Percentiles rank a stretch among this genome's conserved stretches.
Evolutionary conservation across 768 basidiomycete species (phyloP).

Genomic region (Boletus rubescentipes): DNA sequence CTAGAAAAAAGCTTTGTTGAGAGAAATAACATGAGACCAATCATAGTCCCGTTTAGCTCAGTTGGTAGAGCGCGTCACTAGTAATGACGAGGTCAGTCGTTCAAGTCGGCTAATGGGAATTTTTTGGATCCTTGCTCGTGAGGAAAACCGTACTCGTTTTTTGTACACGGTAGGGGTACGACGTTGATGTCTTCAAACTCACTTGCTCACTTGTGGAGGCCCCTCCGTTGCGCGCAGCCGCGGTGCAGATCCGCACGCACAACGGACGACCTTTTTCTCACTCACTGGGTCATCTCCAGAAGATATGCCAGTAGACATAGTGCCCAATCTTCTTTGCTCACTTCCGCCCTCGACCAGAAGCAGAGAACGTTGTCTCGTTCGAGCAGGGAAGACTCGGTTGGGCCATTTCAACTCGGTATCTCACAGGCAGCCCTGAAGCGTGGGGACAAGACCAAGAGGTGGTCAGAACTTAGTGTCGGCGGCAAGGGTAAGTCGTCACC

Average conservation of each 20-base stretch:
- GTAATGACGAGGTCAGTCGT: constrained; percentile 71
- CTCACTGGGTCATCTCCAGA: constrained; percentile 8
- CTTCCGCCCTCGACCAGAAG: constrained; percentile 63
- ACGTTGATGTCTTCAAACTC: constrained; percentile 13
- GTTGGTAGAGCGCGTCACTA: constrained; percentile 68
- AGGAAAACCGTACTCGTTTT: neutral
- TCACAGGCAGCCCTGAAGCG: constrained; percentile 53
- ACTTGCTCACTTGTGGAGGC: constrained; percentile 7
- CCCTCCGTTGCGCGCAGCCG: constrained; percentile 3
- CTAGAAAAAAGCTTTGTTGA: no score
- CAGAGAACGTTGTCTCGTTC: constrained; percentile 35
- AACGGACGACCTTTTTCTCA: neutral
- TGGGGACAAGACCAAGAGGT: constrained; percentile 62
- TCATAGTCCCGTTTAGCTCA: constrained; percentile 36
- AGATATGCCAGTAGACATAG: constrained; percentile 51
- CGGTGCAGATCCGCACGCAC: neutral
- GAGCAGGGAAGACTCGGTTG: constrained; percentile 58
- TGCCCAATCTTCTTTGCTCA: constrained; percentile 51
- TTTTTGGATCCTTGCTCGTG: constrained; percentile 9
- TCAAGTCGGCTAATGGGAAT: constrained; percentile 55
- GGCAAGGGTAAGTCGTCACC: constrained; percentile 63
- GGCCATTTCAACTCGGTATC: constrained; percentile 77
- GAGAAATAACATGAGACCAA: neutral
- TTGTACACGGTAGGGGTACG: neutral
- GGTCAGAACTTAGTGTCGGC: constrained; percentile 73